Evolutionary conservation across 192 early-diverging fungal genomes (phyloP), one percentile per base, ranked within the genome.

Genomic region (Funneliformis geosporum): DNA sequence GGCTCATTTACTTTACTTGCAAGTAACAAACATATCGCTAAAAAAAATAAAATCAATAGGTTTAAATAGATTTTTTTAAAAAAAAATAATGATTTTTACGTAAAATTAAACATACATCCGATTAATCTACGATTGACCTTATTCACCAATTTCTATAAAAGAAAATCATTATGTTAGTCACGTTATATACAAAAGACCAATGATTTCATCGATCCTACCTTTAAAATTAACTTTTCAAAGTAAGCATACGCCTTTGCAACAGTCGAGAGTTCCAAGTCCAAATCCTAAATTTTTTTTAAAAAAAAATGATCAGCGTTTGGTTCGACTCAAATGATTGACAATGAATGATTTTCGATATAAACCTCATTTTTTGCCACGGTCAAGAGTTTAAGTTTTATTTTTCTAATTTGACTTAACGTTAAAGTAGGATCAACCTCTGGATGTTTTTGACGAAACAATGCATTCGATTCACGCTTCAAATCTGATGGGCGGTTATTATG

Each of bases 211-310:
- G 80, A 76, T 0, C n/a, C 80, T 82, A 89, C 93, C 85, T 94
- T 95, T 46, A 95, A 77, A 28, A 96, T 87, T 8, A 99, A 90
- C 82, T 98, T 99, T 82, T 99, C 98, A 85, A 99, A 95, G 82
- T 96, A 98, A 1, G 95, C 96, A 87, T 92, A 96, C 21, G 94
- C 92, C 28, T 89, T 87, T 0, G 98, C 98, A 4, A 97, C 90
- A 61, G 92, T 96, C 2, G 95, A 96, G 28, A 96, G 85, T 83
- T 99, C 97, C 28, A 97, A 85, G 78, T 96, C 93, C 71, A 93
- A 85, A 60, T 89, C 84, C 68, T 89, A 86, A 1, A 85, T 89
- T n/a, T n/a, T n/a, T n/a, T n/a, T 23, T 92, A 87, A 33, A 43
- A 47, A 44, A 42, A 83, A 64, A 46, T 39, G 33, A 33, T 27